Base-by-base conservation (phyloP, 495 filamentous ascomycete genomes). In the Aspergillus heteromorphus region DNA sequence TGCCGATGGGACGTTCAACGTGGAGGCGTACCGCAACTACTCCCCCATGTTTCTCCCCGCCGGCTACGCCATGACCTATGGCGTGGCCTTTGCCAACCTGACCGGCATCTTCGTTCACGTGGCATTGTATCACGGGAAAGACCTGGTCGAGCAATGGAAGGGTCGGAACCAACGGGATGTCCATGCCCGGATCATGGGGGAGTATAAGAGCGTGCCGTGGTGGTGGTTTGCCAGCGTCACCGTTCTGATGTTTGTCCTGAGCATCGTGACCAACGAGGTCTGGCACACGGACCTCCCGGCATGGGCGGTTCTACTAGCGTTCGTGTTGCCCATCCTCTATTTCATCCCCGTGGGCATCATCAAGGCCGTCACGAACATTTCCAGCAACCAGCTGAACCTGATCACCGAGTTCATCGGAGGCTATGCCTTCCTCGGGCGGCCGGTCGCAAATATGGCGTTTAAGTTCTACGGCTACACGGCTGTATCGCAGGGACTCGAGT, bases 401-500 rank as follows among this genome's bases (percentile, higher is more conserved):
- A 65, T 88, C 42, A 87, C 86, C 3, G 86, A 88, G 66, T 88
- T 88, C 55, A 73, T 90, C 45, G 83, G 79, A 27, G 86, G 86
- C 0, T 88, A 88, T 64, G 85, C 86, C 19, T 84, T 86, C 53
- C 79, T 85, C 1, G 86, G 86, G 2, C 65, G 77, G 20, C 85
- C 86, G 0, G 55, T 88, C 13, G 86, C 82, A 0, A 75, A 87
- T 36, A 88, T 88, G 85, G 73, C 87, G 58, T 89, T 89, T 72
- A 88, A 89, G 65, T 87, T 85, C 14, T 87, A 86, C 55, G 85
- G 85, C 38, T 89, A 84, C 61, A 85, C 87, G 57, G 86, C 84
- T 36, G 81, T 86, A 71, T 61, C 71, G 10, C 76, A 78, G 58
- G 76, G 73, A 20, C 52, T 76, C 38, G 73, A 74, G 69, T 66